Evolutionary conservation across 768 basidiomycete species (phyloP).

Genomic region (Boletus patriciae): DNA sequence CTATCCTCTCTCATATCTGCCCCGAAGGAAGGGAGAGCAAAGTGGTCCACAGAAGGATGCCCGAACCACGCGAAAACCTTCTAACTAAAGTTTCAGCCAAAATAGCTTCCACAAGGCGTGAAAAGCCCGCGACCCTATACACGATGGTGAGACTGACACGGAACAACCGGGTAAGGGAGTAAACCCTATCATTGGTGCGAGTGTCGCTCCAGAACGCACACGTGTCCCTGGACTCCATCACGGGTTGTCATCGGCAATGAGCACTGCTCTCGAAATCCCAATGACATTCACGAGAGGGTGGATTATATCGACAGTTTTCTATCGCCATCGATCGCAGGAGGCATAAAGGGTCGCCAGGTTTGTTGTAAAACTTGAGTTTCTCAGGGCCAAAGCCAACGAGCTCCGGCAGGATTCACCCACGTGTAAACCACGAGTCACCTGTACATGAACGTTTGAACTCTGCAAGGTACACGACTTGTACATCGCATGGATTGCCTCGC

Average conservation of each 20-base stretch:
- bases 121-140: constrained; percentile 24
- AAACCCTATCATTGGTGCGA: constrained; percentile 23
- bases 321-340: neutral
- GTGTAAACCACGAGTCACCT: constrained; percentile 2
- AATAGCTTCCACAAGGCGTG: constrained; percentile 13
- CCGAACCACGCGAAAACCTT: constrained; percentile 18
- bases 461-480: constrained; percentile 1
- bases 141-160: constrained; percentile 15
- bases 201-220: constrained; percentile 9
- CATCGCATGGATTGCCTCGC: no score
- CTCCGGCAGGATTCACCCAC: constrained; percentile 6
- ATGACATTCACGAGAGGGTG: neutral
- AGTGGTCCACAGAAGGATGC: constrained; percentile 6
- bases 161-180: constrained; percentile 23
- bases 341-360: constrained; percentile 4
- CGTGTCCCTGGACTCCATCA: neutral
- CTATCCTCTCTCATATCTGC: neutral
- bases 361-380: constrained; percentile 18
- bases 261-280: neutral
- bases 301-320: neutral
- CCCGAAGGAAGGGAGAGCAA: constrained; percentile 17
- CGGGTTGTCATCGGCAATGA: neutral
- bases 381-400: constrained; percentile 20
- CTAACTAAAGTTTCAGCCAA: neutral
- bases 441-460: no score